phyloP scores from a whole-genome alignment of 768 basidiomycete genomes.

The Boletus sp. region DNA sequence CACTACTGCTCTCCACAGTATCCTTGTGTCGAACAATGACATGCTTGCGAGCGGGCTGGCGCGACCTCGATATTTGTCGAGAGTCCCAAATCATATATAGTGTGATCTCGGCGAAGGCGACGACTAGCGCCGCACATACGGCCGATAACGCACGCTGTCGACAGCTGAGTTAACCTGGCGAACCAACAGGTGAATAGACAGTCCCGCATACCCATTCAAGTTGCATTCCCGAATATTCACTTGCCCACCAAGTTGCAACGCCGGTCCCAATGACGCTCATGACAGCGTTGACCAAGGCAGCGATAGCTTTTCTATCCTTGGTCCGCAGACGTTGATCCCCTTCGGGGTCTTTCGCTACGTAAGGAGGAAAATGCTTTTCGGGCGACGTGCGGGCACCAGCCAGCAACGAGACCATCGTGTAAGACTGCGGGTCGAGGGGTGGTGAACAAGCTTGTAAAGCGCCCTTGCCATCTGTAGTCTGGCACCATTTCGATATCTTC shows the following conservation, averaged over 20 bases:
- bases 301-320: conserved; percentile 63
- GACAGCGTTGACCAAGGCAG: conserved; percentile 66
- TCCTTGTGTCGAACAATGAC: conserved; percentile 5
- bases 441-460: conserved; percentile 40
- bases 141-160: conserved; percentile 58
- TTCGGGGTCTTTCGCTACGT: conserved; percentile 45
- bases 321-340: conserved; percentile 43
- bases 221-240: conserved; percentile 58
- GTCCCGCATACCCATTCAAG: conserved; percentile 67
- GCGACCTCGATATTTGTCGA: conserved; percentile 30
- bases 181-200: background rate
- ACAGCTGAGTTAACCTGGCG: conserved; percentile 3
- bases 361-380: conserved; percentile 60
- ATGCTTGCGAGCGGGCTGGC: conserved; percentile 5
- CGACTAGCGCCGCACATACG: conserved; percentile 56
- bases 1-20: conserved; percentile 1
- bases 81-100: conserved; percentile 75
- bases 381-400: conserved; percentile 80
- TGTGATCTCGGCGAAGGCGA: conserved; percentile 66
- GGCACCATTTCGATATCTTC: conserved; percentile 66
- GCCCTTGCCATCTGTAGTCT: conserved; percentile 44
- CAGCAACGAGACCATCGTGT: conserved; percentile 70
- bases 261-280: conserved; percentile 67
- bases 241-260: conserved; percentile 70
- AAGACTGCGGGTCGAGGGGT: conserved; percentile 50